Percentiles rank a stretch among this genome's conserved stretches.
phyloP scores from a whole-genome alignment of 768 basidiomycete species.

The Lactarius sp. region DNA sequence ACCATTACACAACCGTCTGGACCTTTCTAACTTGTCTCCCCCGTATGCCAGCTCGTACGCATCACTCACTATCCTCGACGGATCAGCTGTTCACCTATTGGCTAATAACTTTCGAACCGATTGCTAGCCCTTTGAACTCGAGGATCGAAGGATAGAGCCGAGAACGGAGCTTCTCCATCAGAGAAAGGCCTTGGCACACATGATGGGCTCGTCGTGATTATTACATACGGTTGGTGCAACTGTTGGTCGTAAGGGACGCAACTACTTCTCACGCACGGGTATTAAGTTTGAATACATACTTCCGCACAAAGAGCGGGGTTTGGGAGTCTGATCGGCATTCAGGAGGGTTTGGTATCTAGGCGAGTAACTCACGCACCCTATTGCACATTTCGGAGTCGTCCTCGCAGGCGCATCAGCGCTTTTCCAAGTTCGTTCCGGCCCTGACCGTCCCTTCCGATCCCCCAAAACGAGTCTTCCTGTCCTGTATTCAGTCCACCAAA shows the following conservation, averaged over 20 bases:
- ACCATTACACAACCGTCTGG: too few relatives aligned
- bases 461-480: conserved; percentile 40
- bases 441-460: conserved; percentile 36
- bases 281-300: not conserved
- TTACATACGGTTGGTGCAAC: not conserved
- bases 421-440: conserved; percentile 42
- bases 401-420: conserved; percentile 37
- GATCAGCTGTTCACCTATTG: too few relatives aligned
- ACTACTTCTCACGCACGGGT: not conserved
- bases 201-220: not conserved
- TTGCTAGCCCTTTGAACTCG: not conserved
- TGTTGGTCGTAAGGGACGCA: not conserved
- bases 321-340: not conserved
- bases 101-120: too few relatives aligned
- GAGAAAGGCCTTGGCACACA: not conserved
- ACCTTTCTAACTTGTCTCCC: not conserved
- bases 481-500: conserved; percentile 24
- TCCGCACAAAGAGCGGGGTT: not conserved
- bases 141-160: not conserved
- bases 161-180: not conserved
- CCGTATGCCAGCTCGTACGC: not conserved
- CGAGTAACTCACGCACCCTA: not conserved
- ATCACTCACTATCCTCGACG: not conserved
- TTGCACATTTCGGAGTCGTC: conserved; percentile 22
- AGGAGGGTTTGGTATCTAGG: not conserved